A percentile compares a stretch with the other conserved stretches of the same genome.
These are phyloP conservation scores for Monosporascus cannonballus DNA, from an alignment of 2,329 filamentous ascomycete species.

Conservation along the genomic window DNA sequence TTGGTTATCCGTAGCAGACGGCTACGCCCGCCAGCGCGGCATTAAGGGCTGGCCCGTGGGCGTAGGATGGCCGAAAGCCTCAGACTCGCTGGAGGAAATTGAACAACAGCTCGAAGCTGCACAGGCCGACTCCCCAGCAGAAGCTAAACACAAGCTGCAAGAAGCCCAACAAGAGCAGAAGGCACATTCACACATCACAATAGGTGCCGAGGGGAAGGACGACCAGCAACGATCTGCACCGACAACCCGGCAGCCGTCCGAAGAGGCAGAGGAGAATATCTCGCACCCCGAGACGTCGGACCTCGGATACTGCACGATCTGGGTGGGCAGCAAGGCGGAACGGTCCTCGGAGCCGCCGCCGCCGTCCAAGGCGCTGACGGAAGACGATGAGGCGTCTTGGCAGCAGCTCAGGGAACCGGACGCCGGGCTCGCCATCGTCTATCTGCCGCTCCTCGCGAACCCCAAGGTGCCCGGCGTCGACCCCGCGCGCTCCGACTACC, in stretches of 20 bases:
- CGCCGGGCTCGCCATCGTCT: constrained; percentile 83
- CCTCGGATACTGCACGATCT: constrained; percentile 87
- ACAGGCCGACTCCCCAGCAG: constrained; percentile 51
- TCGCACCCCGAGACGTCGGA: constrained; percentile 47
- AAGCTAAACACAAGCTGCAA: constrained; percentile 58
- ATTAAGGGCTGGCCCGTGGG: constrained; percentile 94
- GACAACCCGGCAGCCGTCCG: constrained; percentile 17
- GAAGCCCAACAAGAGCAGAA: constrained; percentile 42
- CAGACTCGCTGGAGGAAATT: constrained; percentile 52
- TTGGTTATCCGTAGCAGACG: constrained; percentile 91
- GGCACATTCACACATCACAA: constrained; percentile 33
- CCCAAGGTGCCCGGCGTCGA: constrained; percentile 74
- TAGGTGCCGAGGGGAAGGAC: constrained; percentile 10
- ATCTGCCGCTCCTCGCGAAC: constrained; percentile 85
- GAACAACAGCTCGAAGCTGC: constrained; percentile 62
- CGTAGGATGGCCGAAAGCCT: constrained; percentile 78
- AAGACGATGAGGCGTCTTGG: constrained; percentile 48
- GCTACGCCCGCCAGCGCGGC: constrained; percentile 82
- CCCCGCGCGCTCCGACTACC: constrained; percentile 74
- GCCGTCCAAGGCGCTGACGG: constrained; percentile 47
- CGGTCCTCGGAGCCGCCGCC: constrained; percentile 50
- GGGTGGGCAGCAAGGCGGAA: constrained; percentile 83
- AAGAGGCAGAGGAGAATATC: constrained; percentile 32
- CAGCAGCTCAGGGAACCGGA: constrained; percentile 65
- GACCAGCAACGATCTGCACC: constrained; percentile 7